A percentile compares a stretch with the other conserved stretches of the same genome.
Evolutionary conservation across 768 basidiomycete genomes (phyloP).

Genomic region (Royoungia palumana): DNA sequence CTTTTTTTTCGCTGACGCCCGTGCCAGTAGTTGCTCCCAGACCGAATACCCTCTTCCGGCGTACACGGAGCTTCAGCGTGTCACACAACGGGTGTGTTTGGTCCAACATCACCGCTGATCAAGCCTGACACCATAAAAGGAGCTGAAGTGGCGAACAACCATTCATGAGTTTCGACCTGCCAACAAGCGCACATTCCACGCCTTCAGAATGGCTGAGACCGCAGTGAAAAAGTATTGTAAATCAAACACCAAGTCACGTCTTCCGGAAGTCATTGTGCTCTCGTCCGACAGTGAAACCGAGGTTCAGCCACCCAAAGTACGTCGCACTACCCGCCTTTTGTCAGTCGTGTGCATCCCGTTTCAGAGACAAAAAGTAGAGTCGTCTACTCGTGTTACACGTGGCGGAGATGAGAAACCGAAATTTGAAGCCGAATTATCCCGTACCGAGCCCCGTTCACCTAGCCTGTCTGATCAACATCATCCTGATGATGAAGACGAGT

Average conservation of each 20-base stretch:
- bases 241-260: slow-evolving; percentile 23
- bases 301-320: slow-evolving; percentile 18
- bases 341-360: not conserved
- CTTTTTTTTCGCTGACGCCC: not conserved
- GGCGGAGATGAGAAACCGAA: not conserved
- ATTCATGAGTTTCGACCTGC: slow-evolving; percentile 7
- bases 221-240: slow-evolving; percentile 5
- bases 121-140: slow-evolving; percentile 21
- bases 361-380: slow-evolving; percentile 23
- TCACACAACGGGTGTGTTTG: slow-evolving; percentile 20
- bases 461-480: not conserved
- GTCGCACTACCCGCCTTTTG: not conserved
- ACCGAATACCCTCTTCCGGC: too few species aligned
- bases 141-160: slow-evolving; percentile 17
- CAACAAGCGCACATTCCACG: slow-evolving; percentile 22
- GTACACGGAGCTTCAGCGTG: slow-evolving; percentile 24
- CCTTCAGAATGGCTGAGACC: slow-evolving; percentile 15
- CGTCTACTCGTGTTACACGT: not conserved
- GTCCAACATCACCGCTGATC: not conserved
- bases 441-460: slow-evolving; percentile 4
- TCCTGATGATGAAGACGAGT: slow-evolving; percentile 20
- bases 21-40: not conserved
- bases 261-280: slow-evolving; percentile 21
- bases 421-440: slow-evolving; percentile 2
- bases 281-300: slow-evolving; percentile 32